Conservation (phyloP, 441 rosid genomes). For the Codiaeum variegatum region DNA sequence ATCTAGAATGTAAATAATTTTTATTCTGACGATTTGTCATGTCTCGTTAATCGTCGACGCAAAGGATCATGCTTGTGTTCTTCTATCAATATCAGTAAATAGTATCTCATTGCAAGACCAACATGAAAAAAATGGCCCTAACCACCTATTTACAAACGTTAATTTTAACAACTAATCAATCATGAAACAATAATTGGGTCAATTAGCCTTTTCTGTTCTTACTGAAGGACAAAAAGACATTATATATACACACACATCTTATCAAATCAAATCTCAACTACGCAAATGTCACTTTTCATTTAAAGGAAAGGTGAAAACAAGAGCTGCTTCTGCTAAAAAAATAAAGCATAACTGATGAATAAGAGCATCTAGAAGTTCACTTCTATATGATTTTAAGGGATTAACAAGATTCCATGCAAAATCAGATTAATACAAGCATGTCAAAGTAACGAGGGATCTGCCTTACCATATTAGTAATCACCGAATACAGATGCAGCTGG, state of each 20-base stretch:
- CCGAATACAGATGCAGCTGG: background rate
- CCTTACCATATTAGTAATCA: background rate
- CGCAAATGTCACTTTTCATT: background rate
- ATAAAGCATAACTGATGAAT: background rate
- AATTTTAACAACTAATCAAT: background rate
- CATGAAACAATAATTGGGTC: background rate
- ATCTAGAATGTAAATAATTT: background rate
- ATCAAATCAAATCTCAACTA: background rate
- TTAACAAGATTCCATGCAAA: background rate
- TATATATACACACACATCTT: too few relatives aligned
- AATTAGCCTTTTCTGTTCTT: background rate
- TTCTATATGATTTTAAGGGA: background rate
- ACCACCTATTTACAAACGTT: background rate
- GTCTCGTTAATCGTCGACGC: background rate
- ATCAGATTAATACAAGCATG: background rate
- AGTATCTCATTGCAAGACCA: background rate
- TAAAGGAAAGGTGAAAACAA: background rate
- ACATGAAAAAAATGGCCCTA: background rate
- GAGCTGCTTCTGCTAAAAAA: background rate
- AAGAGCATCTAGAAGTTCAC: background rate
- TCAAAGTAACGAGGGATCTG: slow-evolving; percentile 1
- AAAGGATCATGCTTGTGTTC: background rate
- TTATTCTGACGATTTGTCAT: background rate
- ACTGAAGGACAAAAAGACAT: background rate
- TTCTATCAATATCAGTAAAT: background rate